Evolutionary conservation across 768 basidiomycete genomes (phyloP).

Genomic region (Boletus subcaerulescens): DNA sequence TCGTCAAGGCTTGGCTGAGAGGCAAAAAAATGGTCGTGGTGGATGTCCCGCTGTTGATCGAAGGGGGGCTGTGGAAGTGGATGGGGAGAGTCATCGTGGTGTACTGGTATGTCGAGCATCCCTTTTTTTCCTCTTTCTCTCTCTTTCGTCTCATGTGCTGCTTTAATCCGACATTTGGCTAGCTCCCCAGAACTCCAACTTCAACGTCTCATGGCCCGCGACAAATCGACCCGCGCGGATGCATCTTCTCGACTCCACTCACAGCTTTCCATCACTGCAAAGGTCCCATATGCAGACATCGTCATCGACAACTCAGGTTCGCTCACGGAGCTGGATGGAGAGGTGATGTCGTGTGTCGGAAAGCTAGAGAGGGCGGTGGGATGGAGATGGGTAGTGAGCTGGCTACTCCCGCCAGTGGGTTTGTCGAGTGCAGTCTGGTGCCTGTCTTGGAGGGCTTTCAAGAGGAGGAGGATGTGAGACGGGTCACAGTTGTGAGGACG

Average conservation of each 20-base stretch:
- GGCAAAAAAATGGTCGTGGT: conserved; percentile 80
- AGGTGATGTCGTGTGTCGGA: conserved; percentile 39
- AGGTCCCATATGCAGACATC: conserved; percentile 79
- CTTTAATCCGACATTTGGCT: neutral
- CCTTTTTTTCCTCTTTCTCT: neutral
- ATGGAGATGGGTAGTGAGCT: conserved; percentile 59
- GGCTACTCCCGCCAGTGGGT: conserved; percentile 56
- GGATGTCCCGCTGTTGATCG: conserved; percentile 91
- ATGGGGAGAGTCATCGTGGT: conserved; percentile 86
- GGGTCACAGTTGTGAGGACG: no score
- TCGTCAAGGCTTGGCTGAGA: conserved; percentile 67
- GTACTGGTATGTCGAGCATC: conserved; percentile 65
- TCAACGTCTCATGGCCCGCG: conserved; percentile 72
- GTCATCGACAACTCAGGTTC: conserved; percentile 90
- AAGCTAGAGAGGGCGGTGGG: conserved; percentile 46
- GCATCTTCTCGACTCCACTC: conserved; percentile 74
- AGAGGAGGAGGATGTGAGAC: conserved; percentile 14
- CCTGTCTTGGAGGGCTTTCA: conserved; percentile 35
- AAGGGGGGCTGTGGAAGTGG: conserved; percentile 80
- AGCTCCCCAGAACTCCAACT: conserved; percentile 86
- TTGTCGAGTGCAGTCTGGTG: conserved; percentile 45
- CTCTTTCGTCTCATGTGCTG: neutral
- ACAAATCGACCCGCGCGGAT: conserved; percentile 59
- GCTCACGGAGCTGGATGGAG: conserved; percentile 58
- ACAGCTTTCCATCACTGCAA: conserved; percentile 77